Evolutionary conservation across 2,329 filamentous ascomycete species (phyloP).

Genomic region (Fonsecaea nubica): DNA sequence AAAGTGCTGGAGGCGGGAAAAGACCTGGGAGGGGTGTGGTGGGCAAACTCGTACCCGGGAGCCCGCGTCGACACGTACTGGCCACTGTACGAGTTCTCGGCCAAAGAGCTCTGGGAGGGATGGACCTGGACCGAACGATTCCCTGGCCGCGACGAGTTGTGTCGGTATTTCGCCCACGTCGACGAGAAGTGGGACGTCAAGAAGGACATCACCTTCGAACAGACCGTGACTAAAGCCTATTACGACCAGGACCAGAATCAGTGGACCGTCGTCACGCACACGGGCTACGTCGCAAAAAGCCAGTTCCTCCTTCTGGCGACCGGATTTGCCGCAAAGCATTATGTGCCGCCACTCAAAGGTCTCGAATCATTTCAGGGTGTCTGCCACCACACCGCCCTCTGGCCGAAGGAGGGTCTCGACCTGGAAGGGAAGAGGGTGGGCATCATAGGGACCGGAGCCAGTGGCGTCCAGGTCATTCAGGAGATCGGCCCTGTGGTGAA

Average conservation of each 20-base stretch:
- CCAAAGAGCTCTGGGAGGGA: slow-evolving; percentile 53
- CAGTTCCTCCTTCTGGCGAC: slow-evolving; percentile 55
- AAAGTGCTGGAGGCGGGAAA: slow-evolving; percentile 61
- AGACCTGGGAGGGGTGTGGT: slow-evolving; percentile 49
- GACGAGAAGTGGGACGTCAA: slow-evolving; percentile 19
- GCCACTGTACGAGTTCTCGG: slow-evolving; percentile 61
- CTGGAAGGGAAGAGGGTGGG: slow-evolving; percentile 65
- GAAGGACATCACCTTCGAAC: slow-evolving; percentile 26
- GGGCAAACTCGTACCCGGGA: slow-evolving; percentile 48
- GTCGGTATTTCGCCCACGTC: slow-evolving; percentile 21
- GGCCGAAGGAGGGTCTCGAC: slow-evolving; percentile 59
- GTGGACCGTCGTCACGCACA: slow-evolving; percentile 55
- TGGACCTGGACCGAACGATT: slow-evolving; percentile 27
- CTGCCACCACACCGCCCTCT: slow-evolving; percentile 65
- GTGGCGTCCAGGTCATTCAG: slow-evolving; percentile 64
- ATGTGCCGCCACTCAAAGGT: slow-evolving; percentile 66
- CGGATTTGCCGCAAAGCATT: slow-evolving; percentile 62
- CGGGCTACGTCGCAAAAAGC: slow-evolving; percentile 41
- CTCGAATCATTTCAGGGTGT: slow-evolving; percentile 64
- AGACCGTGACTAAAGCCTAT: slow-evolving; percentile 49
- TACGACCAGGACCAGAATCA: slow-evolving; percentile 46
- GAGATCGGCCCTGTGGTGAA: slow-evolving; percentile 62
- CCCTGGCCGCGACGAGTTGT: slow-evolving; percentile 21
- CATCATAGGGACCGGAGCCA: slow-evolving; percentile 69
- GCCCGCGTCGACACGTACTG: slow-evolving; percentile 44